Evolutionary conservation across 768 basidiomycete genomes (phyloP).

Genomic region (Multifurca ochricompacta): DNA sequence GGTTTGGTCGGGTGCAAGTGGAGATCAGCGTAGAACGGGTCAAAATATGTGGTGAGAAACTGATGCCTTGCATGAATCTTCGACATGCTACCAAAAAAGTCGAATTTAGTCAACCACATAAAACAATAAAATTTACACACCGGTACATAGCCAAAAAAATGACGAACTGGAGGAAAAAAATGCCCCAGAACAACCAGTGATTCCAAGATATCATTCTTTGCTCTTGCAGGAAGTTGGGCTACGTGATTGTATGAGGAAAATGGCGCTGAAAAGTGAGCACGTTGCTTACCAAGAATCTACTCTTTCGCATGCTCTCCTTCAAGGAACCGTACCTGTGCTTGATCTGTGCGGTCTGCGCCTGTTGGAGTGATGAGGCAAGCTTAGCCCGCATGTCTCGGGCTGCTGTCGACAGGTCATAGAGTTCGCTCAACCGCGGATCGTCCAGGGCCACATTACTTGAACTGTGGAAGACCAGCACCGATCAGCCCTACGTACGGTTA

Average conservation of each 20-base stretch:
- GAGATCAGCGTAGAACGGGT: conserved; percentile 69
- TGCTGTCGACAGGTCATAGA: conserved; percentile 45
- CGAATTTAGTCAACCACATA: neutral
- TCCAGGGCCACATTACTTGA: conserved; percentile 33
- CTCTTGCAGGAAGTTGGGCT: conserved; percentile 20
- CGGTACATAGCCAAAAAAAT: conserved; percentile 49
- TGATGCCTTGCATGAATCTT: conserved; percentile 41
- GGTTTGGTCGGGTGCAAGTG: conserved; percentile 42
- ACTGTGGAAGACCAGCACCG: conserved; percentile 25
- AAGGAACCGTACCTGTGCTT: conserved; percentile 30
- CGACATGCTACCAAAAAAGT: conserved; percentile 34
- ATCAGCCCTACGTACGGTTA: conserved; percentile 13
- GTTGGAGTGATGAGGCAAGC: conserved; percentile 36
- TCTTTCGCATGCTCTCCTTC: conserved; percentile 32
- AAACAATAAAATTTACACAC: conserved; percentile 31
- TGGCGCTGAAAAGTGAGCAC: neutral
- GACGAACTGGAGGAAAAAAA: conserved; percentile 39
- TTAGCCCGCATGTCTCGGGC: conserved; percentile 44
- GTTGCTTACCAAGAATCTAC: conserved; percentile 33
- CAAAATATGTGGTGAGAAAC: conserved; percentile 70
- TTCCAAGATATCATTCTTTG: conserved; percentile 19
- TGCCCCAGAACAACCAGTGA: conserved; percentile 30
- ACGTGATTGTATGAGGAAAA: neutral
- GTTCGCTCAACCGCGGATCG: conserved; percentile 38
- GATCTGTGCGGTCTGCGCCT: conserved; percentile 33